Evolutionary conservation across 139 green algal species (phyloP).

Genomic region (Chlorokybus atmophyticus): DNA sequence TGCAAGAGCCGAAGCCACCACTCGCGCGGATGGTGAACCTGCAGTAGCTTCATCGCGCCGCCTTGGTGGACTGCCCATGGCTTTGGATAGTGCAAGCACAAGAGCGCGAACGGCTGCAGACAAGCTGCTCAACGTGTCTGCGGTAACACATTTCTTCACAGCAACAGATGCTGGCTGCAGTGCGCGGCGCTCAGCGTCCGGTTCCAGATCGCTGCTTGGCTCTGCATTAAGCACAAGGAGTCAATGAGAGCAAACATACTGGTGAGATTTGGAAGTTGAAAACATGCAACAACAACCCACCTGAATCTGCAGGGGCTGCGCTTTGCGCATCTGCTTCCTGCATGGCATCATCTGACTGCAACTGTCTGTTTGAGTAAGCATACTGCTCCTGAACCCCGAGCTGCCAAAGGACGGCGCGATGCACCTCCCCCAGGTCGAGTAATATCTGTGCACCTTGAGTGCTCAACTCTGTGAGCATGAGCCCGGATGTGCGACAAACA

Average conservation of each 20-base stretch:
- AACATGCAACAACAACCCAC: too few relatives aligned
- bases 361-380: too few relatives aligned
- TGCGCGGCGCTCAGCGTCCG: too few relatives aligned
- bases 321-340: constrained; percentile 3
- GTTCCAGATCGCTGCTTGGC: too few relatives aligned
- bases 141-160: too few relatives aligned
- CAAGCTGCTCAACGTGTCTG: constrained; percentile 9
- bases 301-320: too few relatives aligned
- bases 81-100: constrained; percentile 39
- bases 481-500: constrained; percentile 4
- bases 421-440: constrained; percentile 5
- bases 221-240: too few relatives aligned
- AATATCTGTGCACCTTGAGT: constrained; percentile 11
- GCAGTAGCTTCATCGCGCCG: constrained; percentile 37
- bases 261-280: too few relatives aligned
- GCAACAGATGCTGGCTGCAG: too few relatives aligned
- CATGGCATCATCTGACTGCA: too few relatives aligned
- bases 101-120: constrained; percentile 5
- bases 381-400: too few relatives aligned
- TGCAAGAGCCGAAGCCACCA: constrained; percentile 1
- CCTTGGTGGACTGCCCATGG: constrained; percentile 52
- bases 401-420: constrained; percentile 14
- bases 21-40: constrained; percentile 24
- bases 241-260: too few relatives aligned
- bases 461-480: constrained; percentile 13